A percentile compares a stretch with the other conserved stretches of the same genome.
Conservation (phyloP, 176 grass and related monocot species). For the Metroxylon sagu region DNA sequence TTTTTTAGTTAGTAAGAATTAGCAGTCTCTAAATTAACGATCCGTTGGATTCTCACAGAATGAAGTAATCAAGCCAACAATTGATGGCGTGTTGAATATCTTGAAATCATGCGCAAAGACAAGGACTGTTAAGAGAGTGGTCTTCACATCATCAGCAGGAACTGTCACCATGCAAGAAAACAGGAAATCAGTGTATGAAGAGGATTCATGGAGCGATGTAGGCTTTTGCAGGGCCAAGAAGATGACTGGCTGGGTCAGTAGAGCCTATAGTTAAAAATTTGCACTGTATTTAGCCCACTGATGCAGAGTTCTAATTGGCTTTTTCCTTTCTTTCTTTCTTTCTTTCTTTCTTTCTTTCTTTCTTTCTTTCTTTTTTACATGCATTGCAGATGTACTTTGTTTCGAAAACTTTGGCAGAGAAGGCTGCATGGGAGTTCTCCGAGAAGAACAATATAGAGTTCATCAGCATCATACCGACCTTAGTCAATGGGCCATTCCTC, state of each 20-base stretch:
- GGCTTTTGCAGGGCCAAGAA: constrained; percentile 17
- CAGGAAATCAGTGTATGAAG: constrained; percentile 9
- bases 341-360: no score
- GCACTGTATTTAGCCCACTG: no score
- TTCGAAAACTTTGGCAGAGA: constrained; percentile 37
- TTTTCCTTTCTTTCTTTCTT: no score
- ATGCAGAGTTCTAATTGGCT: no score
- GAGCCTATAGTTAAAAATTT: background rate
- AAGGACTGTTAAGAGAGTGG: constrained; percentile 17
- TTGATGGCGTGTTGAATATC: constrained; percentile 23
- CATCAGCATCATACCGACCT: constrained; percentile 23
- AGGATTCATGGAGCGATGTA: constrained; percentile 26
- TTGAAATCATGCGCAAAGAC: constrained; percentile 20
- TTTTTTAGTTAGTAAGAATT: no score
- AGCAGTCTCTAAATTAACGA: background rate
- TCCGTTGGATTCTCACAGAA: constrained; percentile 13
- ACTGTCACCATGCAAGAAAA: background rate
- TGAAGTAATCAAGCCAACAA: constrained; percentile 17
- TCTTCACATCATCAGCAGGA: constrained; percentile 26
- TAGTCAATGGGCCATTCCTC: constrained; percentile 26
- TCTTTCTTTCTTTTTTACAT: no score
- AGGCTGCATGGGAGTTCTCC: constrained; percentile 22
- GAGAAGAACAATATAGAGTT: constrained; percentile 21
- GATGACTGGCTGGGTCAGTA: constrained; percentile 20
- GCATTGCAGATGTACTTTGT: constrained; percentile 29